Conservation (phyloP, 2,329 filamentous ascomycete species). For the Microcera coccophila region DNA sequence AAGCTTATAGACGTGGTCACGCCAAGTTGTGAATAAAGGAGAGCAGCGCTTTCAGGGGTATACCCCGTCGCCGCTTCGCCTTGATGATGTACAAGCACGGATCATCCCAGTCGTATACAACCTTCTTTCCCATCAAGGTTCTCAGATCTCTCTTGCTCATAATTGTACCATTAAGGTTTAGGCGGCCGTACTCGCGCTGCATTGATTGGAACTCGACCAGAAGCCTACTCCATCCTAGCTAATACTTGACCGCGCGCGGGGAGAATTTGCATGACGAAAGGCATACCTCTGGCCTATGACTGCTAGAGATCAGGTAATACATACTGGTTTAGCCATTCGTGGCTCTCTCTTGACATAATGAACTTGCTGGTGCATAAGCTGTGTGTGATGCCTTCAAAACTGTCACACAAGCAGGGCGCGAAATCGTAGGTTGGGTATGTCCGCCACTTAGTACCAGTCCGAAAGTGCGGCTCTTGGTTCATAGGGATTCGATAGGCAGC, state of each 20-base stretch:
- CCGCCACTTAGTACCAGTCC: slow-evolving; percentile 90
- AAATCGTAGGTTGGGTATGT: slow-evolving; percentile 97
- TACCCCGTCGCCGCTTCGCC: slow-evolving; percentile 74
- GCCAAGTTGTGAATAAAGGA: slow-evolving; percentile 84
- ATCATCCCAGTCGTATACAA: slow-evolving; percentile 86
- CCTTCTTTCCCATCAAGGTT: slow-evolving; percentile 73
- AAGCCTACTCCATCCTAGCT: too few relatives aligned
- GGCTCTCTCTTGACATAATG: slow-evolving; percentile 75
- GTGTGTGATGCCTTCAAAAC: slow-evolving; percentile 87
- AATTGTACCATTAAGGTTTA: slow-evolving; percentile 77
- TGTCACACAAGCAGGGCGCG: slow-evolving; percentile 86
- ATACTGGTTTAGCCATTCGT: slow-evolving; percentile 90
- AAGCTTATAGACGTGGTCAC: slow-evolving; percentile 78
- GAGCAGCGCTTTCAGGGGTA: slow-evolving; percentile 83
- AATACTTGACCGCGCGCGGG: too few relatives aligned
- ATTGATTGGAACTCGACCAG: slow-evolving; percentile 85
- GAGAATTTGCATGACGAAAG: too few relatives aligned
- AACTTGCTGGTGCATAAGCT: slow-evolving; percentile 93
- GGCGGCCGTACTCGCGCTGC: slow-evolving; percentile 74
- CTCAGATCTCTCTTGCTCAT: slow-evolving; percentile 82
- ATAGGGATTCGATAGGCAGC: slow-evolving; percentile 84
- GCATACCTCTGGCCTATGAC: too few relatives aligned
- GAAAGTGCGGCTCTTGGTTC: slow-evolving; percentile 64
- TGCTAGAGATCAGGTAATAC: too few relatives aligned
- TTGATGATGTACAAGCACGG: slow-evolving; percentile 89